A percentile compares a stretch with the other conserved stretches of the same genome.
phyloP scores from a whole-genome alignment of 768 basidiomycete genomes.

The Serendipita sp. region DNA sequence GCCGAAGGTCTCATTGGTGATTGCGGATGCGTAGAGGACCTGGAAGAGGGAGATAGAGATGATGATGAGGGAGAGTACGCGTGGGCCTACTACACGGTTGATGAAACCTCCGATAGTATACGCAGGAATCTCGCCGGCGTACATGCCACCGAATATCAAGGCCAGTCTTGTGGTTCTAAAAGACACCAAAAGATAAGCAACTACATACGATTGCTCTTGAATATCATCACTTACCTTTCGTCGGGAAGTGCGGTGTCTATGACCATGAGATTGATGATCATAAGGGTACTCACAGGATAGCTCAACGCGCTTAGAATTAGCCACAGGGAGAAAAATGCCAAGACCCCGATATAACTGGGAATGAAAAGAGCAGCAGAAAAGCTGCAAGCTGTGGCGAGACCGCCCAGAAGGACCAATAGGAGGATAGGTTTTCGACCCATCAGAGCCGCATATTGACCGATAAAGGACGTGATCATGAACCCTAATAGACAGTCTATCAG shows the following conservation, averaged over 20 bases:
- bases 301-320: not conserved
- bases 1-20: not conserved
- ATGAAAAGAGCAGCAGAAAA: not conserved
- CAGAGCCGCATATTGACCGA: not conserved
- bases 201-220: too few species aligned
- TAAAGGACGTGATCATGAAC: not conserved
- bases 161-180: not conserved
- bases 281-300: not conserved
- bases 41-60: not conserved
- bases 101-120: not conserved
- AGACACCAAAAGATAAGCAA: too few species aligned
- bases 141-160: not conserved
- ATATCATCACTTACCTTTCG: not conserved
- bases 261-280: not conserved
- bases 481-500: not conserved
- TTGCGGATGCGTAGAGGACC: not conserved
- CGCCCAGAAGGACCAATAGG: not conserved
- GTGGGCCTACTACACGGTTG: not conserved
- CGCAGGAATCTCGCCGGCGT: not conserved
- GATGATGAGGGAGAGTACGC: not conserved
- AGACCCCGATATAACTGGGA: not conserved
- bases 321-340: not conserved
- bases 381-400: not conserved
- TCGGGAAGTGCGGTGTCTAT: not conserved
- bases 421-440: not conserved